Evolutionary conservation across 202 grass and related monocot genomes (phyloP).

Genomic region (Carex arenaria): DNA sequence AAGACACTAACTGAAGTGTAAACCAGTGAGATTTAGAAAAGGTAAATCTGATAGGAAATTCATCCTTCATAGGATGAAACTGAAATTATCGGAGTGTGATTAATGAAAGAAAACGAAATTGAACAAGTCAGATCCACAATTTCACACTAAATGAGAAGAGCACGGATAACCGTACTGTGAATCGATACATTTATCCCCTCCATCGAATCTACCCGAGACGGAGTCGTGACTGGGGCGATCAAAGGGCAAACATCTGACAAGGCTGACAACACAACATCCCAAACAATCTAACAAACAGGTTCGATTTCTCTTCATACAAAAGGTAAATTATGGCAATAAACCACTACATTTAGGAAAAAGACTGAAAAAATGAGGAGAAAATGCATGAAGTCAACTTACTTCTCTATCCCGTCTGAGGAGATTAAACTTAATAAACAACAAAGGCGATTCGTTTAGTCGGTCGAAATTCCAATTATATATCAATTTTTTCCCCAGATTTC

Average conservation of each 20-base stretch:
- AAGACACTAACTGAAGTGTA: not conserved
- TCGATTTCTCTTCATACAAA: not conserved
- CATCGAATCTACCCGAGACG: not conserved
- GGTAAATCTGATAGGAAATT: not conserved
- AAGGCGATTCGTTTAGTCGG: not conserved
- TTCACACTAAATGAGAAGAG: not conserved
- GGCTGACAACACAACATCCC: slow-evolving; percentile 2
- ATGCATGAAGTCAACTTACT: slow-evolving; percentile 18
- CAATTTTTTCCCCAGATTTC: not conserved
- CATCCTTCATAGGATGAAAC: slow-evolving; percentile 1
- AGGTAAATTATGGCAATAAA: not conserved
- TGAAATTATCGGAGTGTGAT: not conserved
- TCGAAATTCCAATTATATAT: not conserved
- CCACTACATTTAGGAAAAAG: not conserved
- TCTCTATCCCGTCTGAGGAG: not conserved
- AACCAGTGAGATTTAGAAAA: slow-evolving; percentile 5
- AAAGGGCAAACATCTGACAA: not conserved
- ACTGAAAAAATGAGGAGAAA: not conserved
- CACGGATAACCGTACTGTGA: not conserved
- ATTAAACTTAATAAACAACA: not conserved
- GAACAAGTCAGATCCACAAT: slow-evolving; percentile 17
- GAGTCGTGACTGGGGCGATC: not conserved
- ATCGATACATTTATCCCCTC: not conserved
- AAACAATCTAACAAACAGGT: slow-evolving; percentile 6
- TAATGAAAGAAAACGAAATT: not conserved